These are phyloP conservation scores for Sphenostylis stenocarpa DNA, from an alignment of 306 rosid species.

Conservation along the genomic window DNA sequence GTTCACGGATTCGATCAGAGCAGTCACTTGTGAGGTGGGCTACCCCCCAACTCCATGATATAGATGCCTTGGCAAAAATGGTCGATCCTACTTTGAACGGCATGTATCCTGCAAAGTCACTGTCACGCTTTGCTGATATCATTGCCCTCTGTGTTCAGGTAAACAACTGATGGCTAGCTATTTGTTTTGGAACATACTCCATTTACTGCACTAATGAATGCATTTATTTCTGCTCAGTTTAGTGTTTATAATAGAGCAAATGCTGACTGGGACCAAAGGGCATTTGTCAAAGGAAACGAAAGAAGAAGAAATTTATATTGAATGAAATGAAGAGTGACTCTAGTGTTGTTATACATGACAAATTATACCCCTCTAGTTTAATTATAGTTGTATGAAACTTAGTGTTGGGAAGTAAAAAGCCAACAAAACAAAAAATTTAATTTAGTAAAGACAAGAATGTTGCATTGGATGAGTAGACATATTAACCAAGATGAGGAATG, in stretches of 20 bases:
- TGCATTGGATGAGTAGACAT: neutral
- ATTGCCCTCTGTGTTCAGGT: constrained; percentile 99
- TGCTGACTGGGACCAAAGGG: neutral
- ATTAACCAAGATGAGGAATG: neutral
- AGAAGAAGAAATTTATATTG: neutral
- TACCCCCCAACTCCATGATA: constrained; percentile 95
- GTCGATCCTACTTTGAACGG: constrained; percentile 90
- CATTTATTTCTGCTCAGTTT: neutral
- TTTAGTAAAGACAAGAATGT: neutral
- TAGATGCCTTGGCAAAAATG: constrained; percentile 95
- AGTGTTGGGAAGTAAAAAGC: neutral
- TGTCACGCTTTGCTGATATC: constrained; percentile 92
- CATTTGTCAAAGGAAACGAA: neutral
- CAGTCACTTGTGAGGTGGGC: constrained; percentile 99
- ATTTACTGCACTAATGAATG: neutral
- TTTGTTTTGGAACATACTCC: neutral
- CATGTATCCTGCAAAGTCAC: constrained; percentile 96
- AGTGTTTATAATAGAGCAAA: neutral
- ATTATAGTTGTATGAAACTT: neutral
- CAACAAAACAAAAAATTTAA: neutral
- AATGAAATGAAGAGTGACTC: neutral
- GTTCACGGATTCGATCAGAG: constrained; percentile 87
- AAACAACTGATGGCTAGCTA: constrained; percentile 13
- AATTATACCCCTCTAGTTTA: neutral
- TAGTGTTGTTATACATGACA: neutral